phyloP scores from a whole-genome alignment of 768 basidiomycete species.

The Tulasnella sp. region DNA sequence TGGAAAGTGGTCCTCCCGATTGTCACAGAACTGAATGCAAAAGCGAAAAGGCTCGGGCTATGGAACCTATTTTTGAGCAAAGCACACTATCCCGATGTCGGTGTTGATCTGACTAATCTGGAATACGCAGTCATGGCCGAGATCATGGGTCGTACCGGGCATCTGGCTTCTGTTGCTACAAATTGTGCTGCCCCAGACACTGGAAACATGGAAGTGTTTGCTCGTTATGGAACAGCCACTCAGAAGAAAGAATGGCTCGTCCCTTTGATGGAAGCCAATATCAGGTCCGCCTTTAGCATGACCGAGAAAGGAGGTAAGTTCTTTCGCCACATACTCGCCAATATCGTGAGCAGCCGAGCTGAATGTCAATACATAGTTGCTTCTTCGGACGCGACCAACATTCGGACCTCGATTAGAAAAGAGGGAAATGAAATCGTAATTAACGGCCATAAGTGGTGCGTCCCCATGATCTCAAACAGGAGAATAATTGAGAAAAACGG shows the following conservation, averaged over 20 bases:
- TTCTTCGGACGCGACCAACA: slow-evolving; percentile 94
- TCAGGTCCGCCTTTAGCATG: slow-evolving; percentile 92
- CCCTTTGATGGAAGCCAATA: slow-evolving; percentile 83
- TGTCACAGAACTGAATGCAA: slow-evolving; percentile 70
- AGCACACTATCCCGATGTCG: slow-evolving; percentile 78
- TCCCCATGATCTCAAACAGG: neutral
- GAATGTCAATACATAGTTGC: slow-evolving; percentile 51
- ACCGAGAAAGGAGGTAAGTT: slow-evolving; percentile 76
- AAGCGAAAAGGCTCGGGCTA: slow-evolving; percentile 76
- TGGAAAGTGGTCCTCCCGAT: slow-evolving; percentile 80
- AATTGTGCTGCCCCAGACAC: slow-evolving; percentile 98
- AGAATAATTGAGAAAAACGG: slow-evolving; percentile 2
- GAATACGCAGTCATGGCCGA: slow-evolving; percentile 99
- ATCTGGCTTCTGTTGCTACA: slow-evolving; percentile 69
- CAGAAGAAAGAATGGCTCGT: slow-evolving; percentile 86
- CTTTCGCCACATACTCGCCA: neutral
- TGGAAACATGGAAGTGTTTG: slow-evolving; percentile 98
- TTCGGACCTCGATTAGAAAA: slow-evolving; percentile 69
- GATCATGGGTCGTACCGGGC: slow-evolving; percentile 70
- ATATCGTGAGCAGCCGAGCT: neutral
- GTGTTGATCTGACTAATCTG: slow-evolving; percentile 82
- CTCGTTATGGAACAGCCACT: slow-evolving; percentile 78
- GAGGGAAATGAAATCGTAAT: slow-evolving; percentile 84
- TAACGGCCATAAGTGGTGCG: slow-evolving; percentile 93
- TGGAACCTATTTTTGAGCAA: slow-evolving; percentile 98